Percentiles rank a stretch among this genome's conserved stretches.
Conservation (phyloP, 2,329 filamentous ascomycete genomes). For the Tolypocladium paradoxum region DNA sequence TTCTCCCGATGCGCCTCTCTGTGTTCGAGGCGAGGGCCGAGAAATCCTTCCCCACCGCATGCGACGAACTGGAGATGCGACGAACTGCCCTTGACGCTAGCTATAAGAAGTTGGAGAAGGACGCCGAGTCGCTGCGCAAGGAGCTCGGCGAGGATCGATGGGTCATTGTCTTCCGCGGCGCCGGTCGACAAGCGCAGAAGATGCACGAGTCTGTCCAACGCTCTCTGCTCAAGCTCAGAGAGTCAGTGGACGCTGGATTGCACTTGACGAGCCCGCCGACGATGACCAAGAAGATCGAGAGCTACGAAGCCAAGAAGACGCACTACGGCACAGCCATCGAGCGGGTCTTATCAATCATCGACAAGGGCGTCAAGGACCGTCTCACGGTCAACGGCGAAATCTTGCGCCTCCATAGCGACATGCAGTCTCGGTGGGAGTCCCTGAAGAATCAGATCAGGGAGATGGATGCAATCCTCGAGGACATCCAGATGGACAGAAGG, state of each 20-base stretch:
- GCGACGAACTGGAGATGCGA: conserved; percentile 73
- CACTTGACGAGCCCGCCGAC: conserved; percentile 60
- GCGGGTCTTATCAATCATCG: conserved; percentile 81
- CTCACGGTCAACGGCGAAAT: conserved; percentile 96
- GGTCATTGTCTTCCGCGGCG: conserved; percentile 91
- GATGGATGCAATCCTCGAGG: conserved; percentile 65
- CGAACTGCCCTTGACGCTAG: conserved; percentile 65
- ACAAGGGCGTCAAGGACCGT: conserved; percentile 91
- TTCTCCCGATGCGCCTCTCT: conserved; percentile 86
- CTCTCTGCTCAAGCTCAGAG: conserved; percentile 71
- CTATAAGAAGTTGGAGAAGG: conserved; percentile 79
- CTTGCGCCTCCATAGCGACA: conserved; percentile 71
- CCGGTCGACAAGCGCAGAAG: conserved; percentile 82
- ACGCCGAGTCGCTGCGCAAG: conserved; percentile 79
- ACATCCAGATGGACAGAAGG: conserved; percentile 50
- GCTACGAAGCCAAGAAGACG: conserved; percentile 86
- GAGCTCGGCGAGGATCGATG: conserved; percentile 93
- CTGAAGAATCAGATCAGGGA: conserved; percentile 68
- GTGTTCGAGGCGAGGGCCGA: conserved; percentile 75
- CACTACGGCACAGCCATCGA: conserved; percentile 93
- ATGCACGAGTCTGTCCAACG: conserved; percentile 94
- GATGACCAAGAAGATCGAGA: conserved; percentile 77
- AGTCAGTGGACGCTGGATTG: conserved; percentile 64
- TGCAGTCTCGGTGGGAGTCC: conserved; percentile 70
- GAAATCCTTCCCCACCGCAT: conserved; percentile 76